phyloP scores from a whole-genome alignment of 2,329 filamentous ascomycete species.

The Epichloe brachyelytri region DNA sequence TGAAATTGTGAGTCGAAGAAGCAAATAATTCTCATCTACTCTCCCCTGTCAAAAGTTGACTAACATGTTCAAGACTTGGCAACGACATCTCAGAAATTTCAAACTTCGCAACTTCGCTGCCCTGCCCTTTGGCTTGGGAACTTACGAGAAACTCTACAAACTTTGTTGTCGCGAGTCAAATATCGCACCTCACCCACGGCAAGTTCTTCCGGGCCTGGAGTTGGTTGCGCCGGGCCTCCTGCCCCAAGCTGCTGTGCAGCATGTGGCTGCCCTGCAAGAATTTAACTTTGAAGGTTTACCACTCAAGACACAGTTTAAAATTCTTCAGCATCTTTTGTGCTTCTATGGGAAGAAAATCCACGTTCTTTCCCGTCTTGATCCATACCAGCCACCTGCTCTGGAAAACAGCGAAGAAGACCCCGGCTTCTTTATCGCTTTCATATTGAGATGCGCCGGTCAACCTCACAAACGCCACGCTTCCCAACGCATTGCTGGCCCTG shows the following conservation, averaged over 20 bases:
- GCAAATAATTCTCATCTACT: background rate
- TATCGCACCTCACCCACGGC: constrained; percentile 5
- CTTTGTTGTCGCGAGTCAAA: constrained; percentile 12
- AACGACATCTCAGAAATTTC: background rate
- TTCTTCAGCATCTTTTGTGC: constrained; percentile 25
- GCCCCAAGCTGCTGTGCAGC: background rate
- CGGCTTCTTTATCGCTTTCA: constrained; percentile 27
- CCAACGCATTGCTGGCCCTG: constrained; percentile 22
- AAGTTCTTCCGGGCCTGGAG: constrained; percentile 8
- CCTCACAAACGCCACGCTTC: constrained; percentile 21
- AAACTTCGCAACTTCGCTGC: rapidly evolving
- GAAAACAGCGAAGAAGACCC: background rate
- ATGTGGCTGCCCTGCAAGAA: background rate
- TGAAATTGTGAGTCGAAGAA: background rate
- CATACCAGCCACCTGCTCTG: constrained; percentile 11
- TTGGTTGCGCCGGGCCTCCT: background rate
- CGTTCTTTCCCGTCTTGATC: constrained; percentile 32
- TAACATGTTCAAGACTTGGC: constrained; percentile 1
- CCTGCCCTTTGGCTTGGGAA: background rate
- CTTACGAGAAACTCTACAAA: constrained; percentile 8
- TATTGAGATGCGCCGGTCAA: constrained; percentile 18
- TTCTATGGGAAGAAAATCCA: constrained; percentile 25
- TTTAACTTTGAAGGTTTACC: background rate
- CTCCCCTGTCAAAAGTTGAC: background rate
- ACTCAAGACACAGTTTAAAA: constrained; percentile 16